A percentile compares a stretch with the other conserved stretches of the same genome.
phyloP scores from a whole-genome alignment of 176 grass and related monocot genomes.

The Rhynchospora tenuis region DNA sequence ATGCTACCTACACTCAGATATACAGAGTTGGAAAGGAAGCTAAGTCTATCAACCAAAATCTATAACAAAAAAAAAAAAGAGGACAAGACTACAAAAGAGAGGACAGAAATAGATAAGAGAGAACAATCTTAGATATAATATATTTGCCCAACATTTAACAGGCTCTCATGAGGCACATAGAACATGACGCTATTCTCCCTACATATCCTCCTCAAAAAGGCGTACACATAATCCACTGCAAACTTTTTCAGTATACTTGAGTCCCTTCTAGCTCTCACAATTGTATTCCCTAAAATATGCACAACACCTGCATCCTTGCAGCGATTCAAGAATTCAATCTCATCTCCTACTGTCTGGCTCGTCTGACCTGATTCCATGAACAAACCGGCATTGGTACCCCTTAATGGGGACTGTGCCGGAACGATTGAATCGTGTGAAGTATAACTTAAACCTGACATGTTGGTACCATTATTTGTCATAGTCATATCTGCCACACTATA shows the following conservation, averaged over 20 bases:
- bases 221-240: slow-evolving; percentile 75
- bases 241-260: slow-evolving; percentile 71
- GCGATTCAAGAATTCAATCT: slow-evolving; percentile 79
- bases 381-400: slow-evolving; percentile 3
- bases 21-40: slow-evolving; percentile 23
- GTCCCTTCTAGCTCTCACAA: slow-evolving; percentile 66
- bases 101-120: not conserved
- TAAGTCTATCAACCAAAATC: slow-evolving; percentile 12
- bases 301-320: slow-evolving; percentile 90
- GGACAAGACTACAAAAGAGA: not conserved
- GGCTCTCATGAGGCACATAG: slow-evolving; percentile 82
- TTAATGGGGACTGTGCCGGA: slow-evolving; percentile 33
- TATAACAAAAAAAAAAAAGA: too few species aligned
- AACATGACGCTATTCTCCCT: slow-evolving; percentile 95
- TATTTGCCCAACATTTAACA: slow-evolving; percentile 89
- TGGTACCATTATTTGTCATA: slow-evolving; percentile 27
- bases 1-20: not conserved
- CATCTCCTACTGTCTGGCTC: slow-evolving; percentile 43
- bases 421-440: slow-evolving; percentile 64
- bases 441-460: slow-evolving; percentile 40
- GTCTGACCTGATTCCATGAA: slow-evolving; percentile 26
- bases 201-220: slow-evolving; percentile 83
- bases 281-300: slow-evolving; percentile 94
- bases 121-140: slow-evolving; percentile 56
- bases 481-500: slow-evolving; percentile 35